Conservation (phyloP, 2,329 filamentous ascomycete species). For the Colletotrichum chrysophilum region DNA sequence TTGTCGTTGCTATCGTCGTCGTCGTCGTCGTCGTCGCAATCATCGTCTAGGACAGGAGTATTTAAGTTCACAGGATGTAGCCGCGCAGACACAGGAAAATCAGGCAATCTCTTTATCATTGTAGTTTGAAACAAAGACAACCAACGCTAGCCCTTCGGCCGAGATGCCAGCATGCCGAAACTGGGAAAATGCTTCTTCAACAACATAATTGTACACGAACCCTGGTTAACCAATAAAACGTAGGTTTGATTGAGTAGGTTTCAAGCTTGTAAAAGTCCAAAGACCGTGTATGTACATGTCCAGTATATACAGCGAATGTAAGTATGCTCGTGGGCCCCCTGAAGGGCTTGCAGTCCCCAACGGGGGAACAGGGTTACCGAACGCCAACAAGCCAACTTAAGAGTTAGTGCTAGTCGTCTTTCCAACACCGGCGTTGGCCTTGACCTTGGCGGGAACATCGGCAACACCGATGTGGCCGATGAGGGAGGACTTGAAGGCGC, state of each 20-base stretch:
- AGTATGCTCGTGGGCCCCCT: not conserved
- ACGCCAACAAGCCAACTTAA: not conserved
- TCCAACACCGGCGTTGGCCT: constrained; percentile 27
- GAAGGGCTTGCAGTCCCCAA: too few relatives aligned
- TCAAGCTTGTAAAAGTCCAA: not conserved
- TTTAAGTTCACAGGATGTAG: fast-evolving
- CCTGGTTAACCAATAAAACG: not conserved
- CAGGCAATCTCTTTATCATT: not conserved
- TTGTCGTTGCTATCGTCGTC: too few relatives aligned
- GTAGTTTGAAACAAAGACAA: not conserved
- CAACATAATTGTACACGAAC: not conserved
- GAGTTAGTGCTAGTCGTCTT: constrained; percentile 20
- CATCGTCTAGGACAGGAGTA: too few relatives aligned
- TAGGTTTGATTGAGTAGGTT: not conserved
- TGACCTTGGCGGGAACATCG: constrained; percentile 26
- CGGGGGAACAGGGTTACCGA: not conserved
- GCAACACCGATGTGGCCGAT: constrained; percentile 24
- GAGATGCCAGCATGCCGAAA: not conserved
- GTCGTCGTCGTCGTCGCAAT: too few relatives aligned
- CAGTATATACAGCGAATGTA: not conserved
- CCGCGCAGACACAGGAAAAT: fast-evolving
- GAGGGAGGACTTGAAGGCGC: constrained; percentile 24
- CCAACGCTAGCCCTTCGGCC: not conserved
- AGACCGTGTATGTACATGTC: not conserved
- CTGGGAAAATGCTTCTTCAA: not conserved